phyloP scores from a whole-genome alignment of 345 rosid species.

The Camelina sativa region DNA sequence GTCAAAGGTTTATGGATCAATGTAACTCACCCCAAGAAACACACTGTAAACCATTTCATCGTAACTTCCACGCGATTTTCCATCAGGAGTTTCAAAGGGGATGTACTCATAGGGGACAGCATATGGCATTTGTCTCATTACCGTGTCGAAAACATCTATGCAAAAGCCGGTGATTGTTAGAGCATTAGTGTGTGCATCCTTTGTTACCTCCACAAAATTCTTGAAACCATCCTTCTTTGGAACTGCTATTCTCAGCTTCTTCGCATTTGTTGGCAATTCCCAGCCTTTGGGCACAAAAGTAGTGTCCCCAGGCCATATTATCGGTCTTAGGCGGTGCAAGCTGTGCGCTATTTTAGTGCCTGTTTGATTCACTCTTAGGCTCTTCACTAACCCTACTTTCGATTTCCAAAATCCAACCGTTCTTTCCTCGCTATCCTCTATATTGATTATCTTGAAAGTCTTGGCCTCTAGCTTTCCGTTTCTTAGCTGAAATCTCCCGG shows the following conservation, averaged over 20 bases:
- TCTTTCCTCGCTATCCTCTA: slow-evolving; percentile 49
- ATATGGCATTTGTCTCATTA: slow-evolving; percentile 51
- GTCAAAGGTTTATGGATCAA: background rate
- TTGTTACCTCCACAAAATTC: slow-evolving; percentile 47
- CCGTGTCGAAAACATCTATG: slow-evolving; percentile 54
- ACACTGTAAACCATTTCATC: slow-evolving; percentile 54
- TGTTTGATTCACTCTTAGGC: slow-evolving; percentile 10
- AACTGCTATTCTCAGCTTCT: slow-evolving; percentile 55
- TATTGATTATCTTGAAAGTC: slow-evolving; percentile 53
- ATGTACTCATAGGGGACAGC: slow-evolving; percentile 48
- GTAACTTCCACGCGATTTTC: slow-evolving; percentile 41
- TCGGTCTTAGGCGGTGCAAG: slow-evolving; percentile 39
- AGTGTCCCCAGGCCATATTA: slow-evolving; percentile 45
- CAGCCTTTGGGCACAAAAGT: slow-evolving; percentile 50
- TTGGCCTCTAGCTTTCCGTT: slow-evolving; percentile 46
- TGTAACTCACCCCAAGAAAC: slow-evolving; percentile 46
- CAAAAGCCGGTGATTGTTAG: slow-evolving; percentile 44
- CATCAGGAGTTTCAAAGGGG: slow-evolving; percentile 44
- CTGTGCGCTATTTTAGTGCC: background rate
- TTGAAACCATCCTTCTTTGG: slow-evolving; percentile 54
- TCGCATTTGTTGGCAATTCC: slow-evolving; percentile 50
- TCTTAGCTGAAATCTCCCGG: slow-evolving; percentile 50
- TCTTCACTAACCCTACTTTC: slow-evolving; percentile 40
- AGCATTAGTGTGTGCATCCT: slow-evolving; percentile 33
- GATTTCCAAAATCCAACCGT: slow-evolving; percentile 58